phyloP scores from a whole-genome alignment of 139 green algal species.

The Dunaliella sp. region DNA sequence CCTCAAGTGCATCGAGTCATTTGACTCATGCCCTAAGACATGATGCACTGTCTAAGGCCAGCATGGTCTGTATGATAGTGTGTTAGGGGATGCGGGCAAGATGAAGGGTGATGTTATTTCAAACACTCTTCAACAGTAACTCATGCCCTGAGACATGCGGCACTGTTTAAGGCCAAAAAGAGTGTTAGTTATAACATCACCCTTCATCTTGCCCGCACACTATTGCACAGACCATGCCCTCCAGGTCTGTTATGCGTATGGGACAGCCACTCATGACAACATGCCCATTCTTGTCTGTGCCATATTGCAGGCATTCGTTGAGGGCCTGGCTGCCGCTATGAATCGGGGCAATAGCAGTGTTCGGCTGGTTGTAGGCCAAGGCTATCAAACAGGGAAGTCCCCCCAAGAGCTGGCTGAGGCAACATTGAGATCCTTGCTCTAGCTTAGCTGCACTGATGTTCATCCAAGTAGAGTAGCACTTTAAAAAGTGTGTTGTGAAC shows the following conservation, averaged over 20 bases:
- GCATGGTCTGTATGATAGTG: background rate
- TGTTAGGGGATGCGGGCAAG: too few species aligned
- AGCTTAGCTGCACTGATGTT: background rate
- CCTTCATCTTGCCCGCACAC: background rate
- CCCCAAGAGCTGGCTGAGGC: background rate
- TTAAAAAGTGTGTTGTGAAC: background rate
- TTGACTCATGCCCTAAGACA: too few species aligned
- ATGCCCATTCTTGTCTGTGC: background rate
- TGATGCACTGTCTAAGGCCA: too few species aligned
- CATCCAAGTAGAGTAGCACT: too few species aligned
- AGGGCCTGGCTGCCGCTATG: background rate
- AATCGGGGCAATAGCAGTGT: background rate
- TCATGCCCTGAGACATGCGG: background rate
- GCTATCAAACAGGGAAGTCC: background rate
- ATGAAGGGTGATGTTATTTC: background rate
- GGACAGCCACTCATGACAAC: background rate
- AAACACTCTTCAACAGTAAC: background rate
- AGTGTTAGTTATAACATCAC: background rate
- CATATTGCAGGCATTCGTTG: background rate
- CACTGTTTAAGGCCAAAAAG: background rate
- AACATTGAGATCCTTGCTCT: background rate
- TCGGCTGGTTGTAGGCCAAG: background rate
- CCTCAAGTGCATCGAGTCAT: too few species aligned
- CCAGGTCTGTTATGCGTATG: background rate
- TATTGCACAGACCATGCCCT: background rate